phyloP scores from a whole-genome alignment of 2,329 filamentous ascomycete genomes.

The Biscogniauxia sp. region DNA sequence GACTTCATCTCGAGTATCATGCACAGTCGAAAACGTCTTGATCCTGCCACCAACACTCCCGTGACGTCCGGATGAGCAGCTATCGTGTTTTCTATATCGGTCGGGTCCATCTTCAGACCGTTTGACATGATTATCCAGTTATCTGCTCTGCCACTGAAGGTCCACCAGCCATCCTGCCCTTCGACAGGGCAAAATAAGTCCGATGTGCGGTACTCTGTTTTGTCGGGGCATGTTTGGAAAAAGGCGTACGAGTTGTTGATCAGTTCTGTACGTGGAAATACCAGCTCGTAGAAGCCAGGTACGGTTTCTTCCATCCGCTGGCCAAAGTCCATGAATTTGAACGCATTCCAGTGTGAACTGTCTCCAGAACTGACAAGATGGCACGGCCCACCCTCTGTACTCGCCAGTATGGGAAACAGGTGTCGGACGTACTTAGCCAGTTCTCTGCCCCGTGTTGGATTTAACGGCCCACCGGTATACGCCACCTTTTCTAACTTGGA shows the following conservation, averaged over 20 bases:
- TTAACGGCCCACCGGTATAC: conserved; percentile 18
- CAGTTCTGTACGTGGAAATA: conserved; percentile 10
- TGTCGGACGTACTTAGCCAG: conserved; percentile 14
- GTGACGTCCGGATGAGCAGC: conserved; percentile 18
- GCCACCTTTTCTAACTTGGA: conserved; percentile 9
- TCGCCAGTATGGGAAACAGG: conserved; percentile 15
- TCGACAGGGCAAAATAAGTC: conserved; percentile 37
- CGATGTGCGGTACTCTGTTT: conserved; percentile 33
- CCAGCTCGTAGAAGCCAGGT: conserved; percentile 16
- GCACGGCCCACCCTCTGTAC: conserved; percentile 16
- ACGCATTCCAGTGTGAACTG: conserved; percentile 18
- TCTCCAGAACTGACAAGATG: conserved; percentile 10
- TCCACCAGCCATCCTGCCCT: conserved; percentile 19
- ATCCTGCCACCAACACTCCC: conserved; percentile 11
- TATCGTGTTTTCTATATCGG: conserved; percentile 38
- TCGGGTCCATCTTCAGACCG: conserved; percentile 37
- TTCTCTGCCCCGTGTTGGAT: conserved; percentile 14
- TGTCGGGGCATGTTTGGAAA: conserved; percentile 23
- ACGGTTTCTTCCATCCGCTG: conserved; percentile 18
- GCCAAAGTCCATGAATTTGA: conserved; percentile 21
- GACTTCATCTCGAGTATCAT: conserved; percentile 12
- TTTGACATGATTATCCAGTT: conserved; percentile 41
- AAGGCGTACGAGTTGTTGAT: not conserved
- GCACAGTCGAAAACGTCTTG: conserved; percentile 9
- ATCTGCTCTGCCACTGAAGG: conserved; percentile 39